phyloP scores from a whole-genome alignment of 768 basidiomycete genomes.

The Rhodosporidiobolus sp. region DNA sequence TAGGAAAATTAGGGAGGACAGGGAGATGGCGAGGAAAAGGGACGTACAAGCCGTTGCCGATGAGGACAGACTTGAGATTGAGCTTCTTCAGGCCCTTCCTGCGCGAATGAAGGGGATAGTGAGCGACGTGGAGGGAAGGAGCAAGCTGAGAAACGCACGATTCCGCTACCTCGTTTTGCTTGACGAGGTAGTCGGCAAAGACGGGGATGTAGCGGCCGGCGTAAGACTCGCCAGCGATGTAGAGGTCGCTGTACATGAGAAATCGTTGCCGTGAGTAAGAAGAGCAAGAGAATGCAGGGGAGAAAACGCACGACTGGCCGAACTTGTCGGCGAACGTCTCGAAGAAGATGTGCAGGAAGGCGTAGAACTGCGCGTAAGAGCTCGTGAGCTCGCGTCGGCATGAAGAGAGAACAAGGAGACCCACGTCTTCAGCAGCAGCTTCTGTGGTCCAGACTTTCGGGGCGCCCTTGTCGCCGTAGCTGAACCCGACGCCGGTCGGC shows the following conservation, averaged over 20 bases:
- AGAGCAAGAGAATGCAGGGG: not conserved
- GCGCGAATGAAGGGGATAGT: not conserved
- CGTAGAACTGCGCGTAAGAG: slow-evolving; percentile 7
- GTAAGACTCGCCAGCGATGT: slow-evolving; percentile 39
- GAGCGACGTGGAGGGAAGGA: not conserved
- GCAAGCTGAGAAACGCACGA: not conserved
- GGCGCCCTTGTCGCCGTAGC: slow-evolving; percentile 35
- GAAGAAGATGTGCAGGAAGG: slow-evolving; percentile 40
- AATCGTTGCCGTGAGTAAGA: too few relatives aligned
- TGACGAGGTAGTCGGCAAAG: slow-evolving; percentile 41
- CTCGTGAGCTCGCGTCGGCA: not conserved
- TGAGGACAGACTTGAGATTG: slow-evolving; percentile 37
- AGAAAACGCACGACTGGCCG: slow-evolving; percentile 17
- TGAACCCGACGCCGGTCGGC: slow-evolving; percentile 40
- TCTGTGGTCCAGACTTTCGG: slow-evolving; percentile 39
- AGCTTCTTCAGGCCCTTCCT: slow-evolving; percentile 12
- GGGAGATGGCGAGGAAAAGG: too few relatives aligned
- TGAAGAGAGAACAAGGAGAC: not conserved
- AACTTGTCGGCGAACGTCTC: slow-evolving; percentile 31
- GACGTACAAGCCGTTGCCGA: slow-evolving; percentile 41
- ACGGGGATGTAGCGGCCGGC: slow-evolving; percentile 41
- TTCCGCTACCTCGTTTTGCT: slow-evolving; percentile 25
- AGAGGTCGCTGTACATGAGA: slow-evolving; percentile 13
- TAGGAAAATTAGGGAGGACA: not conserved
- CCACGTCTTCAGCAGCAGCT: slow-evolving; percentile 36